Base-by-base conservation (phyloP, 352 stramenopile genomes). In the Hyaloperonospora brassicae region DNA sequence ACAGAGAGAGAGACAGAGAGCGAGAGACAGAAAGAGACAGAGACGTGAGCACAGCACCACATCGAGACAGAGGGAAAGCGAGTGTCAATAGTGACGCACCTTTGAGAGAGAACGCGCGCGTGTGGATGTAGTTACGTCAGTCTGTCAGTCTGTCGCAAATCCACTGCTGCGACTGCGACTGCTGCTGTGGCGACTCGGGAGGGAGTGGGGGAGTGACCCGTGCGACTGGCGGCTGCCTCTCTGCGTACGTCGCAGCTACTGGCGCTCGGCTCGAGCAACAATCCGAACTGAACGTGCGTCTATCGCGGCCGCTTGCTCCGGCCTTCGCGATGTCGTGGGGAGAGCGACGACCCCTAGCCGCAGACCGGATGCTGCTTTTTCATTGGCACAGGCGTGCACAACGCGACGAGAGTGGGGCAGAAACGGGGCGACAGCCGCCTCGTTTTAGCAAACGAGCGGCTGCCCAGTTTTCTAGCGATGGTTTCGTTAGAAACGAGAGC, bases 271-370 rank as follows among this genome's bases (percentile, higher is more conserved):
- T 52, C 55, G 59, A 53, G 49, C 59, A 72, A 68, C 60, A 72
- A 72, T 68, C 52, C 52, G 64, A 72, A 72, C 64, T 72, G 64
- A 50, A 71, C 59, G 58, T 68, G 52, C 51, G 59, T 57, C 61
- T 61, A 58, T 54, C 53, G 47, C 43, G 55, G 59, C 47, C 45
- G 41, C 58, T 49, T 61, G 52, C 53, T 53, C 46, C 46, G 59
- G 51, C 48, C 55, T 58, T 17, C 13, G 21, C 27, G 27, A 8
- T 34, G 27, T 34, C 27, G 53, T 61, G 47, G 61, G 50, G 59
- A 48, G 23, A 13, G 2, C 13, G 6, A 48, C 49, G 22, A 4
- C 14, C 14, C 50, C 57, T 57, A 51, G 10, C 50, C 54, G 10
- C 49, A n/a, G 8, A 6, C 9, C n/a, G 1, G 25, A 39, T 38